Conservation (phyloP, 2,329 filamentous ascomycete species). For the Pleurostoma richardsiae region DNA sequence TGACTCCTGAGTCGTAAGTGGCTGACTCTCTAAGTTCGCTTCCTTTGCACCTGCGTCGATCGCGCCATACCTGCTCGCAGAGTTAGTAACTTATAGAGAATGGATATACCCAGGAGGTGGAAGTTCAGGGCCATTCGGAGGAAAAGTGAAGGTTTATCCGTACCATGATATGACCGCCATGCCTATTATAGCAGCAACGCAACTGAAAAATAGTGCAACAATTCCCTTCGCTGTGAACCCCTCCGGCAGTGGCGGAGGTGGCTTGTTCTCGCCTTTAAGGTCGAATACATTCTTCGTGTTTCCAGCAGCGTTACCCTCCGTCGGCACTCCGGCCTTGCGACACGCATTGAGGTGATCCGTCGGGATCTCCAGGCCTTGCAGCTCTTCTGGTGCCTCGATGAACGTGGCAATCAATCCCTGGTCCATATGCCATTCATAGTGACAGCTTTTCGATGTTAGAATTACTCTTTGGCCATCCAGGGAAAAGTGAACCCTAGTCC, state of each 20-base stretch:
- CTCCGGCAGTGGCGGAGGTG: not conserved
- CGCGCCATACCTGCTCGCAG: not conserved
- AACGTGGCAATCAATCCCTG: constrained; percentile 63
- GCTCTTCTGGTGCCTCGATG: constrained; percentile 55
- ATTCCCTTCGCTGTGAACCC: not conserved
- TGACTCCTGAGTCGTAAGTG: not conserved
- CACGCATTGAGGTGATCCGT: constrained; percentile 54
- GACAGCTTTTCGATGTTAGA: constrained; percentile 38
- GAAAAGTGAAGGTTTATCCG: too few relatives aligned
- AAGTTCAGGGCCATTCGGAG: too few relatives aligned
- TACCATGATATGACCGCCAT: not conserved
- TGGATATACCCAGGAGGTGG: not conserved
- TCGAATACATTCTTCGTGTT: constrained; percentile 15
- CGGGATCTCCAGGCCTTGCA: constrained; percentile 47
- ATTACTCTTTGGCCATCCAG: too few relatives aligned
- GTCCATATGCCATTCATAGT: constrained; percentile 72
- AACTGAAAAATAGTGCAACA: not conserved
- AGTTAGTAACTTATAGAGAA: not conserved
- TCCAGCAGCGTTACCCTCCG: constrained; percentile 20
- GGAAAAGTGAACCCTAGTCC: too few relatives aligned
- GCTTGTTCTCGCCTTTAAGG: not conserved
- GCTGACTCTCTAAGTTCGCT: not conserved
- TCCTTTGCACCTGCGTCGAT: not conserved
- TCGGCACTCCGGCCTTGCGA: constrained; percentile 19
- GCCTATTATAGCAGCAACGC: not conserved